phyloP scores from a whole-genome alignment of 805 yeast genomes.

The Nakazawaea sp. region DNA sequence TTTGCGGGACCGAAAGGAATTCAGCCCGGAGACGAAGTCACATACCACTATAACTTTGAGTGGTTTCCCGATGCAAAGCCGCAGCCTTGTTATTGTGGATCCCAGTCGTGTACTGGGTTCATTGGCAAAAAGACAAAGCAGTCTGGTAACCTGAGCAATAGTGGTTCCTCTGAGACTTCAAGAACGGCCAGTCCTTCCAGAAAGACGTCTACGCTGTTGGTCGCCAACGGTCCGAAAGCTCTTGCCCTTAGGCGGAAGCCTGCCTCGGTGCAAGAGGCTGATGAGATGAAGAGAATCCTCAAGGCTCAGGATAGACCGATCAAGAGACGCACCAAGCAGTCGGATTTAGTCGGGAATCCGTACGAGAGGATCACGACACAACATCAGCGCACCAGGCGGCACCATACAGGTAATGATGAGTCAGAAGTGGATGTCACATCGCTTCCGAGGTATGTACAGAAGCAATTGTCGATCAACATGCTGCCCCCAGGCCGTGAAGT shows the following conservation, averaged over 20 bases:
- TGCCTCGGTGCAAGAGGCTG: background rate
- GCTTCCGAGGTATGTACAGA: constrained; percentile 8
- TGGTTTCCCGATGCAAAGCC: constrained; percentile 35
- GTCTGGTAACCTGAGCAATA: background rate
- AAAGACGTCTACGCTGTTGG: no score
- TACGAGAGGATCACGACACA: background rate
- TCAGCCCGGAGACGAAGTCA: constrained; percentile 33
- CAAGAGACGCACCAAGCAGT: background rate
- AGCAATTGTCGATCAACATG: constrained; percentile 13
- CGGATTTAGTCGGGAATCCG: background rate
- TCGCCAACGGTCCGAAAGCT: no score
- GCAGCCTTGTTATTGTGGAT: constrained; percentile 38
- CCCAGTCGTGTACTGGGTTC: constrained; percentile 32
- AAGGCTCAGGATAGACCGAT: background rate
- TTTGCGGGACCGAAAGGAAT: constrained; percentile 34
- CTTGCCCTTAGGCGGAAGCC: no score
- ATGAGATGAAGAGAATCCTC: background rate
- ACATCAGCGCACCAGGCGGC: background rate
- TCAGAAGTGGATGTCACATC: constrained; percentile 1
- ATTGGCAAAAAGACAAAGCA: constrained; percentile 15
- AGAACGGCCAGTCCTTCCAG: background rate
- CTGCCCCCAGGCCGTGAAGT: constrained; percentile 14
- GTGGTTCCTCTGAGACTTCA: background rate
- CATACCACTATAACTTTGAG: constrained; percentile 43
- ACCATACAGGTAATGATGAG: background rate